Conservation (phyloP, 768 basidiomycete genomes). For the Termitomyces bulborhizus region DNA sequence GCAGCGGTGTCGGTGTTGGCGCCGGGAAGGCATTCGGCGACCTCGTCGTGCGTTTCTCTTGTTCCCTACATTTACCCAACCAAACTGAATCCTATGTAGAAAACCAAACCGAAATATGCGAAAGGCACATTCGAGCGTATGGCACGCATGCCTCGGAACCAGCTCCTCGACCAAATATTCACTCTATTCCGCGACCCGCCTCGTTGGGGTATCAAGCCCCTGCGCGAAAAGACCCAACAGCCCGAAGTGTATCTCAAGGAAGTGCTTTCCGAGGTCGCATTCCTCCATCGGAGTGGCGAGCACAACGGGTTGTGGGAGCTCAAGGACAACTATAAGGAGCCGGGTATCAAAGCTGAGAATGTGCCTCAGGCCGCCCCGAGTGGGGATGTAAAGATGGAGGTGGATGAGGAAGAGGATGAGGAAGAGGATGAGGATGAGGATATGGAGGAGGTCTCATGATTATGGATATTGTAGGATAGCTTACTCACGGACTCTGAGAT, state of each 20-base stretch:
- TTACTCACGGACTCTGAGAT: neutral
- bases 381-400: constrained; percentile 44
- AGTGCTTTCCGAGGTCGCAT: constrained; percentile 69
- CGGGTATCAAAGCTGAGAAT: constrained; percentile 45
- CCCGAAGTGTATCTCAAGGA: constrained; percentile 87
- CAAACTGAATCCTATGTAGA: constrained; percentile 26
- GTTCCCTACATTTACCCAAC: constrained; percentile 1
- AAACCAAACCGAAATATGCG: constrained; percentile 58
- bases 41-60: constrained; percentile 49
- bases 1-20: constrained; percentile 65
- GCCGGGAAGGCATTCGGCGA: constrained; percentile 52
- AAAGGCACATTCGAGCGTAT: constrained; percentile 81
- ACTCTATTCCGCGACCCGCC: constrained; percentile 67
- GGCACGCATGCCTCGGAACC: constrained; percentile 87
- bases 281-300: constrained; percentile 74
- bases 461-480: neutral
- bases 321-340: constrained; percentile 64
- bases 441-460: constrained; percentile 67
- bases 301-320: constrained; percentile 78
- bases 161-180: constrained; percentile 83
- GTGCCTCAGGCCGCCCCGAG: constrained; percentile 31
- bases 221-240: constrained; percentile 79
- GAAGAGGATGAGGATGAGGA: constrained; percentile 53
- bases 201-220: constrained; percentile 75
- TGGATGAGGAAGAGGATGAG: constrained; percentile 53